Percentiles rank a stretch among this genome's conserved stretches.
phyloP scores from a whole-genome alignment of 192 early-diverging fungal species.

The Coemansia sp. region DNA sequence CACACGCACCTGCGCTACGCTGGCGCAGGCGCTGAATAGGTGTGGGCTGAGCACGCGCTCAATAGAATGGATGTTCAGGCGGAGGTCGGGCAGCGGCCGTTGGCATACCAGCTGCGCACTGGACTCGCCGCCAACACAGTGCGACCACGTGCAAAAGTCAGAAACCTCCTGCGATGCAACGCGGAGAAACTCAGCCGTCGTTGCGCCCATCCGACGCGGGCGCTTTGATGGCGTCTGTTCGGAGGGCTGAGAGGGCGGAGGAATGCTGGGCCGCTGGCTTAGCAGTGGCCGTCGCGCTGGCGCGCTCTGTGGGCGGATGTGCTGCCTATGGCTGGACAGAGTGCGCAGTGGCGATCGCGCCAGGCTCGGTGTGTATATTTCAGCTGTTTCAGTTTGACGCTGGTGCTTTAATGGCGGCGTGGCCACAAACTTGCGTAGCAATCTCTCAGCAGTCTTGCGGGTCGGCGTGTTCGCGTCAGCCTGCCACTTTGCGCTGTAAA shows the following conservation, averaged over 20 bases:
- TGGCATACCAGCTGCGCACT: slow-evolving; percentile 16
- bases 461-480: too few species aligned
- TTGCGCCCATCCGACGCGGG: slow-evolving; percentile 18
- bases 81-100: slow-evolving; percentile 16
- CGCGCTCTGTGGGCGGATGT: slow-evolving; percentile 9
- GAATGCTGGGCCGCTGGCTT: slow-evolving; percentile 17
- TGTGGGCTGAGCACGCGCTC: slow-evolving; percentile 23
- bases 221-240: slow-evolving; percentile 31
- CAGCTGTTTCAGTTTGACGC: background rate
- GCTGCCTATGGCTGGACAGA: slow-evolving; percentile 17
- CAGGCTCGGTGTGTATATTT: background rate
- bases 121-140: slow-evolving; percentile 26
- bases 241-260: background rate
- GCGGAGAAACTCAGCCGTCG: slow-evolving; percentile 16
- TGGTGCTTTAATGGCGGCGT: background rate
- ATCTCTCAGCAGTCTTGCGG: background rate
- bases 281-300: slow-evolving; percentile 13
- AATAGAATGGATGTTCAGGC: slow-evolving; percentile 8
- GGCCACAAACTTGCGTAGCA: background rate
- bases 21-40: slow-evolving; percentile 25
- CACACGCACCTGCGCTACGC: slow-evolving; percentile 8
- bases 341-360: slow-evolving; percentile 14
- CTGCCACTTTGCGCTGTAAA: background rate
- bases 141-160: slow-evolving; percentile 44
- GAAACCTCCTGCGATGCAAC: slow-evolving; percentile 18